phyloP scores from a whole-genome alignment of 176 grass and related monocot species.

The Metroxylon sagu region DNA sequence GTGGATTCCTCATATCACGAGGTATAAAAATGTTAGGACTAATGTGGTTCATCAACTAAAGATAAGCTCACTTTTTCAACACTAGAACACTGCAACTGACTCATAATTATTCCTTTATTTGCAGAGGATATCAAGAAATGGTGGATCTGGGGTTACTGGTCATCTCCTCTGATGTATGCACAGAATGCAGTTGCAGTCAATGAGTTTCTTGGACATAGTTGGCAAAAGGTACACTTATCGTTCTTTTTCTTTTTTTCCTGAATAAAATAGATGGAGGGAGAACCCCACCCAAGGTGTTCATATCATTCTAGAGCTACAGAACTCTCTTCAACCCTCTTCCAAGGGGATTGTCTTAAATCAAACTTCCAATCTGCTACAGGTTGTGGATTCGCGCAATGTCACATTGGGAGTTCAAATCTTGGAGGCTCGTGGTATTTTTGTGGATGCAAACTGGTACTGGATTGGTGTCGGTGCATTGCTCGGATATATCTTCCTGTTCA shows the following conservation, averaged over 20 bases:
- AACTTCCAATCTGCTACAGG: too few relatives aligned
- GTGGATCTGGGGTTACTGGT: conserved; percentile 82
- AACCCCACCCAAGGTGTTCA: too few relatives aligned
- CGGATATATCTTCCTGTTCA: conserved; percentile 40
- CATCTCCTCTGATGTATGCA: conserved; percentile 62
- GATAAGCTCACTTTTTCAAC: too few relatives aligned
- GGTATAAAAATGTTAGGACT: conserved; percentile 19
- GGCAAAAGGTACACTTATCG: conserved; percentile 33
- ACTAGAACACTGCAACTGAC: too few relatives aligned
- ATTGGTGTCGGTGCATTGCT: conserved; percentile 56
- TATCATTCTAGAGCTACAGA: too few relatives aligned
- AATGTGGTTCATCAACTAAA: not conserved
- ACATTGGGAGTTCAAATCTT: too few relatives aligned
- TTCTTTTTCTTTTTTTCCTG: too few relatives aligned
- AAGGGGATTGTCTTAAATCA: too few relatives aligned
- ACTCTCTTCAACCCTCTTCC: too few relatives aligned
- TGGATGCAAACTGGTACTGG: conserved; percentile 67
- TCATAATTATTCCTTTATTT: not conserved
- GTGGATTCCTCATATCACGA: conserved; percentile 67
- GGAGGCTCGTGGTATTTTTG: conserved; percentile 35
- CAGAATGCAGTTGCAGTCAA: conserved; percentile 74
- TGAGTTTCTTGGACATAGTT: conserved; percentile 68
- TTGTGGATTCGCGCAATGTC: too few relatives aligned
- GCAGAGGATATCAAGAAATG: conserved; percentile 74
- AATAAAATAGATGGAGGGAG: too few relatives aligned